Evolutionary conservation across 768 basidiomycete species (phyloP), one percentile per base, ranked within the genome.

Genomic region (Mrakia blollopis): DNA sequence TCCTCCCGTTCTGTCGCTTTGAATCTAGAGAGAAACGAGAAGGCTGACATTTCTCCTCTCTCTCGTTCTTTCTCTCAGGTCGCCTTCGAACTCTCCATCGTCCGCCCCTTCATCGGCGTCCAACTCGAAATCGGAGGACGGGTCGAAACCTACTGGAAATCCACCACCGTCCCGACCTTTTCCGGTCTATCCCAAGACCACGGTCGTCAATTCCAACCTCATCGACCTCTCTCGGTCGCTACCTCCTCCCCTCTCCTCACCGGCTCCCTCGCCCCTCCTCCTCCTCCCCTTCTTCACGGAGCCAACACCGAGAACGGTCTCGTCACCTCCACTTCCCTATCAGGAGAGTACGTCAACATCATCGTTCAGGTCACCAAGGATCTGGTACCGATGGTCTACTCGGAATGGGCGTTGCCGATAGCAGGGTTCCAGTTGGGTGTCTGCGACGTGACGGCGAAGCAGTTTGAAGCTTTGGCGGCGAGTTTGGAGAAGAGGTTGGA

Each of bases 61-160:
- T 47, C 21, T 37, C n/a, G n/a, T n/a, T 57, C 18, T 28, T 47
- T 32, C 47, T 5, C 39, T 11, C 77, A 94, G 92, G 91, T 98
- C 32, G 89, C 90, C 70, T 95, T 98, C 83, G 93, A 93, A 81
- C 87, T 93, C 44, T 92, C 89, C 80, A 88, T 94, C 76, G 89
- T 96, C 78, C 91, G 89, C 13, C 91, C 94, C 0, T 98, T 98
- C 85, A 89, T 90, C 76, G 94, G 92, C 3, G 93, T 94, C 69
- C 93, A 93, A 76, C 87, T 98, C 18, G 93, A 95, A 84, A 91
- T 98, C 74, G 95, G 94, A 32, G 96, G 97, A 35, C 90, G 92
- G 72, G 88, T 98, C 39, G 95, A 98, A 85, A 99, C 96, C 0
- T 99, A 99, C 83, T 99, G 97, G 97, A 98, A 98, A 85, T 95